Conservation (phyloP, 495 filamentous ascomycete species). For the Talaromyces trachyspermus region DNA sequence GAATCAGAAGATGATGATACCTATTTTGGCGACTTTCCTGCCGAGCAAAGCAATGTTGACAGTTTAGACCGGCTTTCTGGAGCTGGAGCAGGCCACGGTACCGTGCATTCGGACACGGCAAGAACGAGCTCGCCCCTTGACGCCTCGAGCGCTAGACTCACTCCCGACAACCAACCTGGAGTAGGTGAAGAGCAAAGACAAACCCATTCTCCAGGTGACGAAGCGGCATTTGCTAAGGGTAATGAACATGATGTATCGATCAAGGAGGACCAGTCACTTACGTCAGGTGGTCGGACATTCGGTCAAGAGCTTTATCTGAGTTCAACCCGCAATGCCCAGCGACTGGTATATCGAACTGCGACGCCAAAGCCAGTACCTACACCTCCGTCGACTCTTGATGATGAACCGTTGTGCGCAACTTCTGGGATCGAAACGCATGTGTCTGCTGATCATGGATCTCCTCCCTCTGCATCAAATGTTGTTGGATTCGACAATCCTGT, state of each 20-base stretch:
- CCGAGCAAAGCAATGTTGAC: neutral
- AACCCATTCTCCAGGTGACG: too few relatives aligned
- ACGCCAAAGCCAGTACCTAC: neutral
- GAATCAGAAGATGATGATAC: neutral
- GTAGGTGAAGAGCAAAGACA: neutral
- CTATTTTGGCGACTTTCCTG: neutral
- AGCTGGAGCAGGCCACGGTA: too few relatives aligned
- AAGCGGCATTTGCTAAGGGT: neutral
- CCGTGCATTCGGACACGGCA: neutral
- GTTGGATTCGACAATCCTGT: neutral
- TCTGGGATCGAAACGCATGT: neutral
- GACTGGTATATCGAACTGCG: slow-evolving; percentile 1
- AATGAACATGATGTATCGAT: neutral
- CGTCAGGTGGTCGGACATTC: neutral
- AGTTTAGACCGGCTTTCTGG: neutral
- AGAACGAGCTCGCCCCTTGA: neutral
- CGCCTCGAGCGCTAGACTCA: neutral
- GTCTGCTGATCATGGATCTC: neutral
- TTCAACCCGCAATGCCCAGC: neutral
- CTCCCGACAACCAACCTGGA: neutral
- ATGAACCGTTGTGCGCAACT: neutral
- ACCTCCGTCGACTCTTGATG: neutral
- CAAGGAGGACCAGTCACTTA: neutral
- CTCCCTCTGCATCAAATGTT: neutral
- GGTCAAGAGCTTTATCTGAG: neutral